Conservation (phyloP, 2,329 filamentous ascomycete species). For the Massarina eburnea region DNA sequence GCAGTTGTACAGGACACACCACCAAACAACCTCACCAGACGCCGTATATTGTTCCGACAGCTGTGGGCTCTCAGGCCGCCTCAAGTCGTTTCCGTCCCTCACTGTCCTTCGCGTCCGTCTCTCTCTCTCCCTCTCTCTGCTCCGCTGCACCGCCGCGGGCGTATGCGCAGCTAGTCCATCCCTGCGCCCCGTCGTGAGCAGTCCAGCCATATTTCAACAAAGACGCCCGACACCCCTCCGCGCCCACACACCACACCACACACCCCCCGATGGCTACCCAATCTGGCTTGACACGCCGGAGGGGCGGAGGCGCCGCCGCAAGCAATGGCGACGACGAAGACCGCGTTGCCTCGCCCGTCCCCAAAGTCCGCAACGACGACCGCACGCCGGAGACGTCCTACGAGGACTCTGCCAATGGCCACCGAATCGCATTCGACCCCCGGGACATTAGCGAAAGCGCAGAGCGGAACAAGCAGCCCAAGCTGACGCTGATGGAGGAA, state of each 20-base stretch:
- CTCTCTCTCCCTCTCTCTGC: not conserved
- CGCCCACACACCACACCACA: constrained; percentile 24
- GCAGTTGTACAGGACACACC: constrained; percentile 6
- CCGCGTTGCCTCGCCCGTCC: constrained; percentile 66
- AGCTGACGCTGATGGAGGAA: constrained; percentile 98
- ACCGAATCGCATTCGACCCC: constrained; percentile 98
- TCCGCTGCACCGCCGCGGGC: constrained; percentile 12
- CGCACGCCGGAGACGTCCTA: constrained; percentile 76
- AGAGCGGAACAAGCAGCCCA: constrained; percentile 95
- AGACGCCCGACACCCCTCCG: constrained; percentile 23
- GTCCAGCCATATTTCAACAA: constrained; percentile 35
- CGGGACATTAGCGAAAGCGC: constrained; percentile 96
- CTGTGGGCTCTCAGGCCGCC: not conserved
- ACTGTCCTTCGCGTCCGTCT: too few relatives aligned
- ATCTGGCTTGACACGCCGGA: constrained; percentile 71
- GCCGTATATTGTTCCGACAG: not conserved
- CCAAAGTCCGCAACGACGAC: constrained; percentile 60
- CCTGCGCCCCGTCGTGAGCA: constrained; percentile 34
- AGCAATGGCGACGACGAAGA: constrained; percentile 64
- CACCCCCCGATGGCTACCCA: constrained; percentile 59
- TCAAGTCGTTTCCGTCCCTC: too few relatives aligned
- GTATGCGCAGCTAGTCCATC: constrained; percentile 40
- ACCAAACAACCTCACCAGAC: not conserved
- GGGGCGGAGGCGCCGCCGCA: constrained; percentile 61
- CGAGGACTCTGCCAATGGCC: constrained; percentile 87